These are phyloP conservation scores for Heimioporus sp. DNA, from an alignment of 768 basidiomycete genomes.

Conservation along the genomic window DNA sequence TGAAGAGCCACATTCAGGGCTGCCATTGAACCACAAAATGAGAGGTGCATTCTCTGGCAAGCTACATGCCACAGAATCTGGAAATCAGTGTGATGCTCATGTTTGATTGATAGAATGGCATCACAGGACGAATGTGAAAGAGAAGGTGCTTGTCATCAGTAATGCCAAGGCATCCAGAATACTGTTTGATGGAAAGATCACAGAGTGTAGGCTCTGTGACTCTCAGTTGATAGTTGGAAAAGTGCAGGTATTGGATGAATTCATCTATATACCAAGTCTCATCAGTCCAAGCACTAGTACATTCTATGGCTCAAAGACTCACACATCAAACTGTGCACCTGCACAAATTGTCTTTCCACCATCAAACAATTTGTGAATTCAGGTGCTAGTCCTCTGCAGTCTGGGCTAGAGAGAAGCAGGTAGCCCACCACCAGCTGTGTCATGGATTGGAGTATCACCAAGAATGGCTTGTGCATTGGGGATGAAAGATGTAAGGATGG, in stretches of 20 bases:
- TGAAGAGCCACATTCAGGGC: conserved; percentile 68
- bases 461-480: conserved; percentile 44
- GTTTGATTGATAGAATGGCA: not conserved
- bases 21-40: conserved; percentile 88
- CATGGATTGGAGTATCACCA: conserved; percentile 23
- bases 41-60: conserved; percentile 78
- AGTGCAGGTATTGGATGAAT: conserved; percentile 53
- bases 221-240: conserved; percentile 55
- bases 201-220: conserved; percentile 71
- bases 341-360: conserved; percentile 65
- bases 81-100: not conserved
- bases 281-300: not conserved
- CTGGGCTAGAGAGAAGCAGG: conserved; percentile 43
- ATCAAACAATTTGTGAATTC: conserved; percentile 60
- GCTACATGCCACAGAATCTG: conserved; percentile 85
- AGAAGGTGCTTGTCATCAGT: conserved; percentile 79
- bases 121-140: conserved; percentile 70
- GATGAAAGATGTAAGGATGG: conserved; percentile 36
- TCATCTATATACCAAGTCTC: conserved; percentile 43
- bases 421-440: conserved; percentile 35
- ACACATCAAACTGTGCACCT: conserved; percentile 74
- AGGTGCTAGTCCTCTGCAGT: conserved; percentile 41
- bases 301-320: conserved; percentile 28
- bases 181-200: conserved; percentile 69
- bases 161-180: conserved; percentile 83